Conservation (phyloP, 2,329 filamentous ascomycete species). For the Lachnellula cervina region DNA sequence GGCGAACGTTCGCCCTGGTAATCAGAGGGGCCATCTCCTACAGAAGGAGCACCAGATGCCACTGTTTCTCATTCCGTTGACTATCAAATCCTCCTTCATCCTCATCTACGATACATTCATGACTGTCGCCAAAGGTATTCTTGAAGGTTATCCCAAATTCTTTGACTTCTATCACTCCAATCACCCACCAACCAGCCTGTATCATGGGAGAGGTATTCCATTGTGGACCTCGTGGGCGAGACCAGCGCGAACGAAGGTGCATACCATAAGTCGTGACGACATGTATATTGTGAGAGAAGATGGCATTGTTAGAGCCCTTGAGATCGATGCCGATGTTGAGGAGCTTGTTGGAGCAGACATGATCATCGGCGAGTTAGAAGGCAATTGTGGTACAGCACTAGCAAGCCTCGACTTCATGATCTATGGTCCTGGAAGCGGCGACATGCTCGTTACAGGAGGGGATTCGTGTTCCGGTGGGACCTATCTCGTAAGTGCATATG, state of each 20-base stretch:
- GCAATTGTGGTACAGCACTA: constrained; percentile 77
- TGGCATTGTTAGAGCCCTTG: constrained; percentile 69
- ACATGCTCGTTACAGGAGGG: constrained; percentile 37
- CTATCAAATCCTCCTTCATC: constrained; percentile 65
- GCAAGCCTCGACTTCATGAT: constrained; percentile 50
- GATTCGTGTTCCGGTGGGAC: constrained; percentile 73
- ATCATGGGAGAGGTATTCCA: constrained; percentile 46
- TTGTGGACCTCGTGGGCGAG: constrained; percentile 84
- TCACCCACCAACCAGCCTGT: constrained; percentile 40
- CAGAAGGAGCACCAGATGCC: constrained; percentile 54
- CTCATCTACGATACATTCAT: constrained; percentile 59
- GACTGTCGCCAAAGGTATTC: constrained; percentile 49
- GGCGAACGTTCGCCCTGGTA: constrained; percentile 39
- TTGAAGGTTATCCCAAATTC: constrained; percentile 47
- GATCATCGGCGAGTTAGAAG: constrained; percentile 60
- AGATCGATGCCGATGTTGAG: constrained; percentile 53
- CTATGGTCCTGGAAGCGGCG: constrained; percentile 56
- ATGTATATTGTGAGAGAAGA: constrained; percentile 88
- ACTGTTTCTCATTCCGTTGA: constrained; percentile 66
- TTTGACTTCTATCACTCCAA: constrained; percentile 40
- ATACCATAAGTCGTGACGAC: constrained; percentile 63
- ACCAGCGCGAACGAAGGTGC: constrained; percentile 59
- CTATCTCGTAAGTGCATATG: constrained; percentile 39
- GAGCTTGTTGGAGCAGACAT: constrained; percentile 51
- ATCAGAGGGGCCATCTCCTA: constrained; percentile 46